Conservation (phyloP, 768 basidiomycete genomes). For the Lactifluus subvellereus region DNA sequence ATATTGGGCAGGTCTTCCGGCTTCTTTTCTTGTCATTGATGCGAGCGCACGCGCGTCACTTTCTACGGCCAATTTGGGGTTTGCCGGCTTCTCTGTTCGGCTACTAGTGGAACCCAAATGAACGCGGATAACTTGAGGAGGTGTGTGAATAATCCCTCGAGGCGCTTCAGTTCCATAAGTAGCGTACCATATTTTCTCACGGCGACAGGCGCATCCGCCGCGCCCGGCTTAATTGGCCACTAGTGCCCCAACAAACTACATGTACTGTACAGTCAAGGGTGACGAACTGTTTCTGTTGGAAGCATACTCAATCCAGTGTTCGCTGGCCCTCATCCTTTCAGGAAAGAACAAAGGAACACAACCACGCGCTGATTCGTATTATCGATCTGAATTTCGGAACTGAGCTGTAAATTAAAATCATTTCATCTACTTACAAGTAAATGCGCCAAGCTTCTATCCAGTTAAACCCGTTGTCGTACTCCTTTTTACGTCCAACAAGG, state of each 20-base stretch:
- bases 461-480: background rate
- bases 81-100: too few species aligned
- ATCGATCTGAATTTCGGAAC: background rate
- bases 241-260: background rate
- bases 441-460: background rate
- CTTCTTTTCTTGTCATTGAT: background rate
- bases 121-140: background rate
- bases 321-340: background rate
- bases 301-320: background rate
- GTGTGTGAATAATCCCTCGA: background rate
- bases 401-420: background rate
- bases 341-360: background rate
- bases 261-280: background rate
- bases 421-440: too few species aligned
- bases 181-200: background rate
- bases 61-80: too few species aligned
- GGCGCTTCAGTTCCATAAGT: background rate
- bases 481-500: background rate
- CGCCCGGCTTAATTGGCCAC: too few species aligned
- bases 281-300: background rate
- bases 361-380: background rate
- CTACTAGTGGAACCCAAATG: too few species aligned
- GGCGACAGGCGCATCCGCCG: background rate
- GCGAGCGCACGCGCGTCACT: too few species aligned
- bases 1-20: background rate